Evolutionary conservation across 139 green algal genomes (phyloP).

Genomic region (Penium margaritaceum): DNA sequence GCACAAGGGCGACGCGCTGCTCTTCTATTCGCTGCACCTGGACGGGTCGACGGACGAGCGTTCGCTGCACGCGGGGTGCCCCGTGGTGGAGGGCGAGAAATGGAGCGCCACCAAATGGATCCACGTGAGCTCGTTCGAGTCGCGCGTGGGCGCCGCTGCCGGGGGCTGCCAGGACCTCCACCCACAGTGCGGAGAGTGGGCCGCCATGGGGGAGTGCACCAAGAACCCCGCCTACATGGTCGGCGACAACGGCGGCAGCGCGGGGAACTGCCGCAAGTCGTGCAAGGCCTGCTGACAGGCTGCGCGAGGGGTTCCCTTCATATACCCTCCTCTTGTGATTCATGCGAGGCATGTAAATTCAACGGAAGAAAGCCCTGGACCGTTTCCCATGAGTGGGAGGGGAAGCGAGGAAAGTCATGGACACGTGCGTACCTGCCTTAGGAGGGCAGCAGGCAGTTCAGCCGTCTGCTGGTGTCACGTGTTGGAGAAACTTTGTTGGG

Average conservation of each 20-base stretch:
- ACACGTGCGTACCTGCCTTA: too few relatives aligned
- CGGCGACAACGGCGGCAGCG: constrained; percentile 11
- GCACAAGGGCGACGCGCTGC: constrained; percentile 49
- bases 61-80: constrained; percentile 61
- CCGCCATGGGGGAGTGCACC: constrained; percentile 45
- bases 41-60: constrained; percentile 34
- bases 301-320: too few relatives aligned
- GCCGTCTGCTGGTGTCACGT: too few relatives aligned
- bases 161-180: constrained; percentile 40
- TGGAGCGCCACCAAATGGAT: constrained; percentile 86
- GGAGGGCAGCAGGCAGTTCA: too few relatives aligned
- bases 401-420: too few relatives aligned
- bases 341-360: too few relatives aligned
- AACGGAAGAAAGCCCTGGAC: too few relatives aligned
- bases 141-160: neutral
- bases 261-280: neutral
- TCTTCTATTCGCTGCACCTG: constrained; percentile 47
- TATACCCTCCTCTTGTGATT: too few relatives aligned
- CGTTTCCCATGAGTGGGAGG: too few relatives aligned
- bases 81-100: constrained; percentile 65
- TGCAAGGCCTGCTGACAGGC: constrained; percentile 2
- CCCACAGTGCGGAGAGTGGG: constrained; percentile 47
- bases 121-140: constrained; percentile 46
- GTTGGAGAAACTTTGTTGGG: too few relatives aligned
- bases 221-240: constrained; percentile 53